Evolutionary conservation across 2,329 filamentous ascomycete genomes (phyloP).

Genomic region (Nigrospora oryzae): DNA sequence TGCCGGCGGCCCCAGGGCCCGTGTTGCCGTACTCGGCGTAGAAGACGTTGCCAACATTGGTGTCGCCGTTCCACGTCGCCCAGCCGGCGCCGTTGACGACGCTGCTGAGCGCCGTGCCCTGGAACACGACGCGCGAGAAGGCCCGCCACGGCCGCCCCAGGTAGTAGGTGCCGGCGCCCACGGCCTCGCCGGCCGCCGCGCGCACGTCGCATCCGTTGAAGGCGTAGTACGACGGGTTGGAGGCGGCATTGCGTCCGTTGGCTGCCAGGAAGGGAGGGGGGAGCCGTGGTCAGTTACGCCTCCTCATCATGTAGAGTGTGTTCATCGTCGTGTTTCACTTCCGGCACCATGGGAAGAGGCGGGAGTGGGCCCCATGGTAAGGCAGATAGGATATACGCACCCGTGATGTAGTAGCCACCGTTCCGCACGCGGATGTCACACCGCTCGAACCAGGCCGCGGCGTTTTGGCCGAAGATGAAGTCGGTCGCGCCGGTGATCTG

Average conservation of each 20-base stretch:
- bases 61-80: slow-evolving; percentile 42
- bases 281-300: background rate
- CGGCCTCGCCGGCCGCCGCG: slow-evolving; percentile 26
- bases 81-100: slow-evolving; percentile 55
- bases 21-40: slow-evolving; percentile 54
- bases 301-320: too few species aligned
- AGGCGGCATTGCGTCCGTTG: slow-evolving; percentile 28
- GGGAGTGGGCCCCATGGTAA: too few species aligned
- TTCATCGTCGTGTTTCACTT: too few species aligned
- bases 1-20: slow-evolving; percentile 47
- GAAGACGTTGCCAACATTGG: slow-evolving; percentile 41
- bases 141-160: slow-evolving; percentile 39
- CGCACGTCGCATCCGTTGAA: slow-evolving; percentile 35
- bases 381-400: slow-evolving; percentile 12
- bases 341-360: too few species aligned
- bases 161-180: slow-evolving; percentile 30
- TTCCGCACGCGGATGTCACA: slow-evolving; percentile 29
- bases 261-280: slow-evolving; percentile 15
- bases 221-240: slow-evolving; percentile 32
- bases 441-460: slow-evolving; percentile 33
- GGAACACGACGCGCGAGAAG: slow-evolving; percentile 39
- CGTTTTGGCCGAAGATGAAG: slow-evolving; percentile 37
- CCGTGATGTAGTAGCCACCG: slow-evolving; percentile 30
- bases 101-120: slow-evolving; percentile 37
- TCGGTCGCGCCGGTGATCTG: slow-evolving; percentile 39